These are phyloP conservation scores for Komagataella mondaviorum DNA, from an alignment of 805 yeast species.

Conservation along the genomic window DNA sequence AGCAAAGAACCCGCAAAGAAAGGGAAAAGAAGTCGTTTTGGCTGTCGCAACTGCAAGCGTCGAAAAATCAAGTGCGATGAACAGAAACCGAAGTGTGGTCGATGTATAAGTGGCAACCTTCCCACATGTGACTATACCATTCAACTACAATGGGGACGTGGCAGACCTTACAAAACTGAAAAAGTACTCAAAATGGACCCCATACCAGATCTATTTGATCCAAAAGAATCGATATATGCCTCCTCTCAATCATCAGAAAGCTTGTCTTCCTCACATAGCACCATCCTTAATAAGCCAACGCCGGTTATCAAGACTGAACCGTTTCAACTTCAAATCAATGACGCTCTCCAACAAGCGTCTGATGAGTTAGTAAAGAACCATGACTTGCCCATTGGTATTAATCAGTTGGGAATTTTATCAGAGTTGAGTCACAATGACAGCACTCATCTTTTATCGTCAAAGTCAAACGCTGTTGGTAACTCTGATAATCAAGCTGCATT, in stretches of 20 bases:
- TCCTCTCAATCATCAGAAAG: neutral
- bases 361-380: neutral
- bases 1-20: conserved; percentile 5
- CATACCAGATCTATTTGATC: neutral
- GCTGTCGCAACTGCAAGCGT: conserved; percentile 50
- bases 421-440: neutral
- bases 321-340: neutral
- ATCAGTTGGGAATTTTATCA: neutral
- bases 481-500: neutral
- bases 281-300: neutral
- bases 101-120: conserved; percentile 31
- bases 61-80: conserved; percentile 63
- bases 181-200: conserved; percentile 19
- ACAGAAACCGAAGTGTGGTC: conserved; percentile 43
- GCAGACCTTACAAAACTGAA: conserved; percentile 43
- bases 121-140: conserved; percentile 49
- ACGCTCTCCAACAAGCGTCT: neutral
- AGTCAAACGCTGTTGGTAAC: neutral
- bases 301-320: neutral
- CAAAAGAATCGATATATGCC: neutral
- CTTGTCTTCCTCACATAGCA: neutral
- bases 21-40: conserved; percentile 34
- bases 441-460: neutral
- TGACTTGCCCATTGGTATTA: neutral
- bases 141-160: conserved; percentile 55